Evolutionary conservation across 2,329 filamentous ascomycete species (phyloP).

Genomic region (Endoconidiophora polonica): DNA sequence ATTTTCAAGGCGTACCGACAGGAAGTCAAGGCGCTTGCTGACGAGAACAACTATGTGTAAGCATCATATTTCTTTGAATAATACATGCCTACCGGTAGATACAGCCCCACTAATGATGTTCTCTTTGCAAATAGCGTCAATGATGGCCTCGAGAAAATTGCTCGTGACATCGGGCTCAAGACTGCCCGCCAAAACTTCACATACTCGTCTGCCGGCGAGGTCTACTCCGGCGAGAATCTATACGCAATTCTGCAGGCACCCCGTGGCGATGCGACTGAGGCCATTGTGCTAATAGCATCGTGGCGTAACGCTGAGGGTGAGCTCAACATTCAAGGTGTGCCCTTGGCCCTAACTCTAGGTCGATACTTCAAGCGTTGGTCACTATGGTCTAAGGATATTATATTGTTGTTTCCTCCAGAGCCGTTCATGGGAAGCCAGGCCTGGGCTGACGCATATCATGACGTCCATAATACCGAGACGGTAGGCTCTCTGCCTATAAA

Average conservation of each 20-base stretch:
- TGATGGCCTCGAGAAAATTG: conserved; percentile 55
- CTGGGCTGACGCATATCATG: conserved; percentile 96
- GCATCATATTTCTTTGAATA: conserved; percentile 14
- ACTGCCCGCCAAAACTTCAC: conserved; percentile 76
- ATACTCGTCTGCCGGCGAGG: conserved; percentile 61
- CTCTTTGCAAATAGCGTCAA: conserved; percentile 32
- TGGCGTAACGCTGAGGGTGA: conserved; percentile 69
- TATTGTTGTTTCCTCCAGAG: conserved; percentile 76
- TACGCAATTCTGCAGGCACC: conserved; percentile 90
- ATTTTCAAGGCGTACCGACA: conserved; percentile 79
- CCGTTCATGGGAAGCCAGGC: conserved; percentile 82
- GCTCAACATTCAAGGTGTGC: conserved; percentile 74
- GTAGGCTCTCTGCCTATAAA: conserved; percentile 73
- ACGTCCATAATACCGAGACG: conserved; percentile 55
- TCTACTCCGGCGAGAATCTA: conserved; percentile 67
- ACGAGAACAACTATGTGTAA: conserved; percentile 36
- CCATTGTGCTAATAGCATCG: conserved; percentile 78
- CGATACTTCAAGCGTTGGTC: conserved; percentile 98
- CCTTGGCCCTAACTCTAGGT: conserved; percentile 69
- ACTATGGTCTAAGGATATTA: conserved; percentile 97
- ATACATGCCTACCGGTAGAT: not conserved
- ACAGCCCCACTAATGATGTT: not conserved
- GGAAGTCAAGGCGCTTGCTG: conserved; percentile 52
- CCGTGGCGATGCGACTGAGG: conserved; percentile 88
- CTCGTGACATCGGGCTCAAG: conserved; percentile 69